Conservation (phyloP, 306 rosid species). For the Begonia masoniana region DNA sequence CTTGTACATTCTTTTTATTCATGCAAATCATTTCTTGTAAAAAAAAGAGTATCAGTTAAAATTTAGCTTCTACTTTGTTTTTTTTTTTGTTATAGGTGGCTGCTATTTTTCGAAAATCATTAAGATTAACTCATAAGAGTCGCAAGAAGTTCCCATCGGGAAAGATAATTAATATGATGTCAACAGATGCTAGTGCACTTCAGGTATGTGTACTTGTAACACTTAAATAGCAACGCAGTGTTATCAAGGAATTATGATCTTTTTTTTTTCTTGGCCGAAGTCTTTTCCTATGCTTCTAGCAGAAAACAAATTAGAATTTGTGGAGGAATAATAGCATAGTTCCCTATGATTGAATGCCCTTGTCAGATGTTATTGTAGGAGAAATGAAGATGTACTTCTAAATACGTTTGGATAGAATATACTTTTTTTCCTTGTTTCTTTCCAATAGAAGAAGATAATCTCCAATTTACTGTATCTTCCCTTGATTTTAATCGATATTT, state of each 20-base stretch:
- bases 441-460: too few relatives aligned
- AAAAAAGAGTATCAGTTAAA: too few relatives aligned
- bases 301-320: neutral
- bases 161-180: slow-evolving; percentile 77
- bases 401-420: neutral
- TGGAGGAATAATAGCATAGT: neutral
- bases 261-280: neutral
- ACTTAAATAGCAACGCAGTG: neutral
- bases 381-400: neutral
- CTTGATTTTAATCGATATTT: neutral
- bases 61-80: neutral
- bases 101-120: slow-evolving; percentile 68
- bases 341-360: neutral
- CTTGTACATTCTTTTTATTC: too few relatives aligned
- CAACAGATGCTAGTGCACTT: slow-evolving; percentile 66
- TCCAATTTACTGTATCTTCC: too few relatives aligned
- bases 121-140: slow-evolving; percentile 64
- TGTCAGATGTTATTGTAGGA: neutral
- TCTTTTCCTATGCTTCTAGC: neutral
- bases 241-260: neutral
- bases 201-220: slow-evolving; percentile 29
- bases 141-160: slow-evolving; percentile 67
- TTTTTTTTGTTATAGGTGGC: slow-evolving; percentile 53
- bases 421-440: too few relatives aligned
- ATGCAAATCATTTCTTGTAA: too few relatives aligned